Conservation (phyloP, 441 rosid species). For the Gossypium lobatum region DNA sequence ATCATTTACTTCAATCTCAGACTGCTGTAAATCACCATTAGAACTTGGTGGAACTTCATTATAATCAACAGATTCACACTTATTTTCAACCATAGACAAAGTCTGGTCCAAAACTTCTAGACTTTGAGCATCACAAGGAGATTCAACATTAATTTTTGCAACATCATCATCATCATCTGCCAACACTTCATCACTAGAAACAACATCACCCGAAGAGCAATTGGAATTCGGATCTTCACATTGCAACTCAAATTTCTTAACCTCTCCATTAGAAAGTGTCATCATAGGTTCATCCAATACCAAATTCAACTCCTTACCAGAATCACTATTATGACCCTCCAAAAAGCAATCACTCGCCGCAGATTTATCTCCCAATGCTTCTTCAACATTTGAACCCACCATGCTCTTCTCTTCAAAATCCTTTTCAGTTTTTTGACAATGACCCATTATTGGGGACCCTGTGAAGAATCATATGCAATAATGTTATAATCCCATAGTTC, state of each 20-base stretch:
- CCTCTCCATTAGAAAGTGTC: conserved; percentile 7
- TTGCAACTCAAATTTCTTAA: not conserved
- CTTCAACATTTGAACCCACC: not conserved
- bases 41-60: not conserved
- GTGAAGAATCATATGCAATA: not conserved
- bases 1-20: conserved; percentile 1
- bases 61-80: conserved; percentile 4
- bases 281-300: not conserved
- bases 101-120: not conserved
- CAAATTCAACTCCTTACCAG: not conserved
- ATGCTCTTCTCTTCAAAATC: not conserved
- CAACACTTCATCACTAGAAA: conserved; percentile 8
- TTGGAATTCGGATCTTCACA: not conserved
- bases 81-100: not conserved
- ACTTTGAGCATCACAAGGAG: conserved; percentile 8
- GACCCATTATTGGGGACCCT: not conserved
- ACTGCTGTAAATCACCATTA: conserved; percentile 4
- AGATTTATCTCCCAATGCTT: not conserved
- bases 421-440: not conserved
- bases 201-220: not conserved
- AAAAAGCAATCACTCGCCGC: too few relatives aligned
- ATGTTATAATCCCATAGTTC: not conserved
- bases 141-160: not conserved
- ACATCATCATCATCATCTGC: not conserved
- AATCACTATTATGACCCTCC: not conserved